Conservation (phyloP, 1,284 basidiomycete genomes). For the Singerocomus inundabilis region DNA sequence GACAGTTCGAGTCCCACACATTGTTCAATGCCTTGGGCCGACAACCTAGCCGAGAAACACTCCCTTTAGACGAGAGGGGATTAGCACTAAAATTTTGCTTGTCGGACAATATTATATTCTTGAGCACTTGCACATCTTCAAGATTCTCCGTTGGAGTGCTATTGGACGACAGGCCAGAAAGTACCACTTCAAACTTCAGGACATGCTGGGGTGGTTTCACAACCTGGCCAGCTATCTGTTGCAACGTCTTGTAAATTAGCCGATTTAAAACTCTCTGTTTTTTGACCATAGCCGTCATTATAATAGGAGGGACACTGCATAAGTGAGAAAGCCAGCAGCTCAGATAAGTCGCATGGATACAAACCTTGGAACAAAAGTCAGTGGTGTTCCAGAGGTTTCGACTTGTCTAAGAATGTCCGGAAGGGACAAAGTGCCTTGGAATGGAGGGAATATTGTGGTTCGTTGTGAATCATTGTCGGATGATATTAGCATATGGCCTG, state of each 20-base stretch:
- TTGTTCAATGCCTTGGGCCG: not conserved
- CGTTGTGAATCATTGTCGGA: constrained; percentile 34
- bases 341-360: constrained; percentile 8
- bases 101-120: not conserved
- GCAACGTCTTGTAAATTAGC: constrained; percentile 51
- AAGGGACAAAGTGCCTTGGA: constrained; percentile 45
- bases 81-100: not conserved
- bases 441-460: constrained; percentile 48
- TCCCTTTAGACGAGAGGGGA: not conserved
- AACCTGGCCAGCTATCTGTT: constrained; percentile 12
- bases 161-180: constrained; percentile 10
- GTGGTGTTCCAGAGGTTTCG: constrained; percentile 32
- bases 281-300: constrained; percentile 38
- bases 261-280: constrained; percentile 49
- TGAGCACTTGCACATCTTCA: not conserved
- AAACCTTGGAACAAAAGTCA: constrained; percentile 58
- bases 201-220: constrained; percentile 18
- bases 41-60: not conserved
- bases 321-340: constrained; percentile 1
- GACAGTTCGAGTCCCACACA: constrained; percentile 10
- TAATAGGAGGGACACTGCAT: constrained; percentile 46
- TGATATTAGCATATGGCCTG: constrained; percentile 58
- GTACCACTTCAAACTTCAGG: constrained; percentile 40
- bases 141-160: not conserved
- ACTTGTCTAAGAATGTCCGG: constrained; percentile 50